These are phyloP conservation scores for Gracilaria domingensis DNA, from an alignment of 23 red algal species.

Conservation along the genomic window DNA sequence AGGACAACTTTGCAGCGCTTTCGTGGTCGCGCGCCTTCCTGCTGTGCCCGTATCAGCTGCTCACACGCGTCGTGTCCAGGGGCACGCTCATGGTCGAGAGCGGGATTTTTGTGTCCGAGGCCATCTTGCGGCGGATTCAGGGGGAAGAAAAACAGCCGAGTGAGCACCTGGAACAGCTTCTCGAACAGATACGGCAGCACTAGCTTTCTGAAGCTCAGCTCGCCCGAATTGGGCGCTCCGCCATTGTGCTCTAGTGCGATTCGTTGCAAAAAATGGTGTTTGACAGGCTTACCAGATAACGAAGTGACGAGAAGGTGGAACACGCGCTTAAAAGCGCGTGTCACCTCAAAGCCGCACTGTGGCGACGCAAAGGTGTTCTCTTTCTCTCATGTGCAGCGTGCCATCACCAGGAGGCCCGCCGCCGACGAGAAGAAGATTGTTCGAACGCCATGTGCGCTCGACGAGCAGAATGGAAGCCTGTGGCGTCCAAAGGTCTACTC, in stretches of 20 bases:
- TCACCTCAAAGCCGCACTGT: slow-evolving; percentile 48
- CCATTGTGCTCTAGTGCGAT: neutral
- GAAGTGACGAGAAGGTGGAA: neutral
- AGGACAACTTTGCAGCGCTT: slow-evolving; percentile 49
- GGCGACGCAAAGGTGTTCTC: slow-evolving; percentile 47
- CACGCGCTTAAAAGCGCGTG: neutral
- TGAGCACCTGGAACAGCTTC: slow-evolving; percentile 15
- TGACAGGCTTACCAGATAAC: neutral
- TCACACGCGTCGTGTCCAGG: slow-evolving; percentile 3
- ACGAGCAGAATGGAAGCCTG: slow-evolving; percentile 2
- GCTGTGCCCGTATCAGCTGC: slow-evolving; percentile 13
- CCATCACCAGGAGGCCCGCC: slow-evolving; percentile 13
- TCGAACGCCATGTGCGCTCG: slow-evolving; percentile 64
- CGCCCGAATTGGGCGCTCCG: neutral
- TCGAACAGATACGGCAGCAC: neutral
- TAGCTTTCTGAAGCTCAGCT: neutral
- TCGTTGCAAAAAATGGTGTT: slow-evolving; percentile 14
- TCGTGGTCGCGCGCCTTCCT: slow-evolving; percentile 47
- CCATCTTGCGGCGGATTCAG: slow-evolving; percentile 43
- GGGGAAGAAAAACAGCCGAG: neutral
- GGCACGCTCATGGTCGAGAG: slow-evolving; percentile 48
- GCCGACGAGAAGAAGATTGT: slow-evolving; percentile 71
- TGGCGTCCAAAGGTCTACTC: slow-evolving; percentile 78
- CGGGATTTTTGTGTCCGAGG: slow-evolving; percentile 54
- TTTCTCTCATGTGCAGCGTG: slow-evolving; percentile 52